phyloP scores from a whole-genome alignment of 2,329 filamentous ascomycete genomes.

The Ceratocystis albifundus region DNA sequence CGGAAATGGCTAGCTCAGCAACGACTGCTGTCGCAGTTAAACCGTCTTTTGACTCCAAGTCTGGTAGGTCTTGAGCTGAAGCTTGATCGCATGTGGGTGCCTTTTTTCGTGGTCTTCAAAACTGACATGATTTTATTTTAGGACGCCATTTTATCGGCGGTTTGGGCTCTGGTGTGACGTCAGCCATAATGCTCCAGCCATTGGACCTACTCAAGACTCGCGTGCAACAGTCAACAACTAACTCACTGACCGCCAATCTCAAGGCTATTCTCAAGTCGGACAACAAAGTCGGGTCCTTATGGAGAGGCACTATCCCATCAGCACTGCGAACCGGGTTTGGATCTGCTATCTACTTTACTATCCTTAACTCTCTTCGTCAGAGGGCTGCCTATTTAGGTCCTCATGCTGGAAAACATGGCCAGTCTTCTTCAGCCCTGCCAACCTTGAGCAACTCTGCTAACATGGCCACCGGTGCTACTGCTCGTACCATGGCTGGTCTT shows the following conservation, averaged over 20 bases:
- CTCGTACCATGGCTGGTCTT: slow-evolving; percentile 76
- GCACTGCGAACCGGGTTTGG: slow-evolving; percentile 89
- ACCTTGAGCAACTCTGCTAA: slow-evolving; percentile 77
- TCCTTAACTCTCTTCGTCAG: slow-evolving; percentile 65
- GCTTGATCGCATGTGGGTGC: not conserved
- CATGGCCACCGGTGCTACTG: slow-evolving; percentile 69
- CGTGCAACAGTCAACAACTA: slow-evolving; percentile 71
- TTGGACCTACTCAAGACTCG: slow-evolving; percentile 94
- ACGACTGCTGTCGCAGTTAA: slow-evolving; percentile 11
- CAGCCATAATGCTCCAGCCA: slow-evolving; percentile 83
- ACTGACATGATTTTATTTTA: slow-evolving; percentile 28
- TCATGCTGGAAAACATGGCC: slow-evolving; percentile 23
- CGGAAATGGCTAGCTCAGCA: slow-evolving; percentile 8
- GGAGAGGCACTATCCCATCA: slow-evolving; percentile 85
- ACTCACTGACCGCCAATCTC: slow-evolving; percentile 57
- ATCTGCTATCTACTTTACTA: slow-evolving; percentile 86
- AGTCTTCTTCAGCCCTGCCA: slow-evolving; percentile 65
- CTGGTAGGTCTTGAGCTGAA: slow-evolving; percentile 12
- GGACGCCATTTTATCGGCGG: slow-evolving; percentile 83
- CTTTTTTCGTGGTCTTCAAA: not conserved
- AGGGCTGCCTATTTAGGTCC: slow-evolving; percentile 19
- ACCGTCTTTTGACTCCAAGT: slow-evolving; percentile 20
- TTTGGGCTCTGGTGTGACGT: slow-evolving; percentile 73
- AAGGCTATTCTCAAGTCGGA: slow-evolving; percentile 47
- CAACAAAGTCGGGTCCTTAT: slow-evolving; percentile 55